phyloP scores from a whole-genome alignment of 2,329 filamentous ascomycete species.

The Fusarium verrucosum region DNA sequence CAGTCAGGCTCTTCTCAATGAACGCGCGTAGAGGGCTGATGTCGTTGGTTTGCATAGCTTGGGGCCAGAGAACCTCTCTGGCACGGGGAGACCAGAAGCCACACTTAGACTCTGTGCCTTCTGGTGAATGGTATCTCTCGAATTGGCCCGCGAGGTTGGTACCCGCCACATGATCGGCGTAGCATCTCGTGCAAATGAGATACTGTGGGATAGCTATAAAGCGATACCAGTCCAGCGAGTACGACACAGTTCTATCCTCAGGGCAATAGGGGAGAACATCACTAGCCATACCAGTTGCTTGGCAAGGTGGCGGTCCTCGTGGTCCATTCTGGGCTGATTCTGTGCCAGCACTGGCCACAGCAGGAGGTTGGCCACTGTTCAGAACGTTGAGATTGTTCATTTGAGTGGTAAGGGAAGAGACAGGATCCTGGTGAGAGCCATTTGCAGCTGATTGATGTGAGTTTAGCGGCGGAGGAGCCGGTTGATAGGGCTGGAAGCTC shows the following conservation, averaged over 20 bases:
- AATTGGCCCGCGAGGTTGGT: slow-evolving; percentile 48
- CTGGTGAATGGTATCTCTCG: slow-evolving; percentile 36
- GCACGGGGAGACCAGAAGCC: slow-evolving; percentile 48
- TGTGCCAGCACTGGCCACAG: background rate
- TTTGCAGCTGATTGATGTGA: background rate
- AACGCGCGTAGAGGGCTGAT: slow-evolving; percentile 43
- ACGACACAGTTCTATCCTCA: slow-evolving; percentile 41
- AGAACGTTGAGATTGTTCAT: slow-evolving; percentile 31
- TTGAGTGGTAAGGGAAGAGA: slow-evolving; percentile 21
- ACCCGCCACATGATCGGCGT: slow-evolving; percentile 49
- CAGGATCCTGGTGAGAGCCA: background rate
- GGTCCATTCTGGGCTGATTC: background rate
- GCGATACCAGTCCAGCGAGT: slow-evolving; percentile 48
- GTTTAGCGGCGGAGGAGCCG: background rate
- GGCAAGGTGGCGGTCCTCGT: slow-evolving; percentile 21
- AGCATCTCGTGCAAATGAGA: slow-evolving; percentile 54
- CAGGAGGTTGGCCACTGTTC: background rate
- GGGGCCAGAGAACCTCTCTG: slow-evolving; percentile 48
- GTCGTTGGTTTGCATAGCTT: slow-evolving; percentile 43
- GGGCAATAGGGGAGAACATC: slow-evolving; percentile 45
- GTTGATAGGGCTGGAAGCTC: background rate
- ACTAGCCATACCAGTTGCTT: slow-evolving; percentile 36
- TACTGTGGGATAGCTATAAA: slow-evolving; percentile 44
- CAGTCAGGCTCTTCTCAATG: slow-evolving; percentile 39
- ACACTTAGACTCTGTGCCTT: slow-evolving; percentile 45